phyloP scores from a whole-genome alignment of 495 filamentous ascomycete genomes.

The Chaetomium fimeti region DNA sequence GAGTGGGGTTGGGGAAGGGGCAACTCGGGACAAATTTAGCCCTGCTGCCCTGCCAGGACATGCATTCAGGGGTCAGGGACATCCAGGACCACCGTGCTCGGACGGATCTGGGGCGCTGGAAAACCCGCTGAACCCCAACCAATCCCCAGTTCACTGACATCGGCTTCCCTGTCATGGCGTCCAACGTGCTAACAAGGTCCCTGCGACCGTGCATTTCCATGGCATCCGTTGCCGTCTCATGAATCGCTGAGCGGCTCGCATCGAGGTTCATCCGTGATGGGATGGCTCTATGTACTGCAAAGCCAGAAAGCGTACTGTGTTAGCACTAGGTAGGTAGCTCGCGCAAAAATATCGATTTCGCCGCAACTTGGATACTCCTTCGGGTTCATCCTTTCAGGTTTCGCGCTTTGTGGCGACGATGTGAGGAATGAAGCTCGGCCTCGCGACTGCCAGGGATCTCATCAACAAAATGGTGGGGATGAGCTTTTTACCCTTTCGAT shows the following conservation, averaged over 20 bases:
- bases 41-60: slow-evolving; percentile 31
- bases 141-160: background rate
- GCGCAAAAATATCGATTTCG: background rate
- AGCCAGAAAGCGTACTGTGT: no score
- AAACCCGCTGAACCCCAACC: background rate
- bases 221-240: slow-evolving; percentile 8
- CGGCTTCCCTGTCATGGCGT: background rate
- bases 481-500: slow-evolving; percentile 16
- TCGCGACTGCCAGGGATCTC: slow-evolving; percentile 3
- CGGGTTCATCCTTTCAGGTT: background rate
- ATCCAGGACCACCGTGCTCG: slow-evolving; percentile 15
- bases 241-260: slow-evolving; percentile 1
- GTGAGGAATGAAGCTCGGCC: slow-evolving; percentile 6
- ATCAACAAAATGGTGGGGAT: slow-evolving; percentile 5
- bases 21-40: slow-evolving; percentile 41
- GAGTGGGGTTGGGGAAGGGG: slow-evolving; percentile 29
- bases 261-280: background rate
- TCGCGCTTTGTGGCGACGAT: background rate
- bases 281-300: no score
- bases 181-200: no score
- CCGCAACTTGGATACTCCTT: background rate
- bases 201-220: background rate
- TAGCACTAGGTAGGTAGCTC: no score
- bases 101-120: slow-evolving; percentile 4
- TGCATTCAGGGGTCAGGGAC: slow-evolving; percentile 12